Conservation (phyloP, 148 eudicot genomes). For the Vaccinium vitisidaea region DNA sequence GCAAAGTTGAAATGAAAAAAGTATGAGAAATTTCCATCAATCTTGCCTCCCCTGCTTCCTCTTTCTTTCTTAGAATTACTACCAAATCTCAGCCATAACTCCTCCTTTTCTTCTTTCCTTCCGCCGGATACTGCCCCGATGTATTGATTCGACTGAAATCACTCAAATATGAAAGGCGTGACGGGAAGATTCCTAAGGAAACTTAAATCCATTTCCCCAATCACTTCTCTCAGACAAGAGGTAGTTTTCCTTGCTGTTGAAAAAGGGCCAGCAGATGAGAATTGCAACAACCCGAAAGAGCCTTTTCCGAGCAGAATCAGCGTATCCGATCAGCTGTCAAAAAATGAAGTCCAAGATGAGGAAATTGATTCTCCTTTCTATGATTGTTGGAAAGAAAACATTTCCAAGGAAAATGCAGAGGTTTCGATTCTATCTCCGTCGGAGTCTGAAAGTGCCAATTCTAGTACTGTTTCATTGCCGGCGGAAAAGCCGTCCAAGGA, state of each 20-base stretch:
- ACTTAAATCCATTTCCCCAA: slow-evolving; percentile 30
- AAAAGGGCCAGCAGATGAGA: background rate
- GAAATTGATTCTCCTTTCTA: slow-evolving; percentile 4
- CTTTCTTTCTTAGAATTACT: background rate
- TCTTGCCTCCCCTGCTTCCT: background rate
- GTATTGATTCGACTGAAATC: background rate
- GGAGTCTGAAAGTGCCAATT: background rate
- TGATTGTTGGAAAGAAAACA: background rate
- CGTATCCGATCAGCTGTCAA: background rate
- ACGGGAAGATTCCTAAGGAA: slow-evolving; percentile 29
- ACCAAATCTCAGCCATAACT: background rate
- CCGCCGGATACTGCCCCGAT: background rate
- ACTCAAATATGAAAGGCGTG: slow-evolving; percentile 28
- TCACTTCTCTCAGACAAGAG: slow-evolving; percentile 24
- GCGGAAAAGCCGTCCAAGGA: slow-evolving; percentile 1
- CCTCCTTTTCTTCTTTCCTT: background rate
- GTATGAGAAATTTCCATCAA: slow-evolving; percentile 7
- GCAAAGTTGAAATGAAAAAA: background rate
- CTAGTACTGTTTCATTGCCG: slow-evolving; percentile 8
- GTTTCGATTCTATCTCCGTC: background rate
- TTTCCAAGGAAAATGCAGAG: background rate
- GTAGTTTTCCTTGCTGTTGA: background rate
- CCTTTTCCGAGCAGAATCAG: background rate
- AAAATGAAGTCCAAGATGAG: slow-evolving; percentile 17
- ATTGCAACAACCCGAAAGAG: background rate